Evolutionary conservation across 2,329 filamentous ascomycete species (phyloP), one percentile per base, ranked within the genome.

Genomic region (Aspergillus bombycis): DNA sequence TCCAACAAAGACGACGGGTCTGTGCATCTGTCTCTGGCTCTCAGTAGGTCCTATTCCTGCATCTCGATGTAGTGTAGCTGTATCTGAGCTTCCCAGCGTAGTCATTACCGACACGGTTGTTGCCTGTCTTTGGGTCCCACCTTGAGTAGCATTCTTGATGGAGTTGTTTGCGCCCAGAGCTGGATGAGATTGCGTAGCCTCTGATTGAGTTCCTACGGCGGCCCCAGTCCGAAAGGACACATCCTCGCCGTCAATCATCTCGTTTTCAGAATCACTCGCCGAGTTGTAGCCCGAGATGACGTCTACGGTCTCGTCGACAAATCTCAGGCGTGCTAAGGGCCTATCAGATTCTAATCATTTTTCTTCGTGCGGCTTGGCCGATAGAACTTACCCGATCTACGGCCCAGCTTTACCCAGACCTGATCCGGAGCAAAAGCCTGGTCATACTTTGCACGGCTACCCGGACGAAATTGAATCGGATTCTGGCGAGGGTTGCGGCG

Each of bases 241-340:
- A 9, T 53, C 58, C 14, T 58, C 55, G 65, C 67, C 62, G 50
- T 66, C 32, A 58, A 68, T 28, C 63, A 63, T 41, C 79, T n/a
- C 26, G n/a, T 62, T 62, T 9, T 54, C 52, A 34, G 32, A n/a
- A 36, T 54, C 52, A 54, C 52, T 54, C 28, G 19, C 52, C 4
- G 52, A 34, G 3, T 14, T 1, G 21, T 54, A 54, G 10, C 52
- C 52, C 34, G 60, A 56, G 26, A 80, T 43, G 78, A 62, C 55
- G 46, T 62, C 60, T 36, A 28, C 26, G 3, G 60, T 62, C n/a
- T 62, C 60, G 26, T 62, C 60, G 19, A 62, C 12, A 32, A 57
- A 62, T 23, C 52, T 54, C 19, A 54, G 30, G 9, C 19, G 56
- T 23, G 55, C 60, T 56, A 58, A 26, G n/a, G 21, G 2, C 30